A percentile compares a stretch with the other conserved stretches of the same genome.
Conservation (phyloP, 768 basidiomycete genomes). For the Tylopilus cervinicoccineus region DNA sequence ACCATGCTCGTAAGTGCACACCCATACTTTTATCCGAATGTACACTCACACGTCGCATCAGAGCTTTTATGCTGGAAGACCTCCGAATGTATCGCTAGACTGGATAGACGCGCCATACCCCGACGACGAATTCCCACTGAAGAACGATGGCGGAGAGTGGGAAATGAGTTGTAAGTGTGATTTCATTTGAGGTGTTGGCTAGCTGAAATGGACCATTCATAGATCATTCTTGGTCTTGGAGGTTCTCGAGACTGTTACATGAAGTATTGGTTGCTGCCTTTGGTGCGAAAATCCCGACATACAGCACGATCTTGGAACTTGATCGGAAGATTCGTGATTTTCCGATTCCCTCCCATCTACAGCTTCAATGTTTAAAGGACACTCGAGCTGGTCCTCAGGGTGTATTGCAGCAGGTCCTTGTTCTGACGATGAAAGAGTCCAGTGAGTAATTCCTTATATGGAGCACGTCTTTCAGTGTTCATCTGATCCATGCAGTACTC, state of each 20-base stretch:
- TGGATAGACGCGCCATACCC: constrained; percentile 59
- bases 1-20: constrained; percentile 49
- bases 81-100: constrained; percentile 47
- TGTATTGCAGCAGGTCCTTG: constrained; percentile 41
- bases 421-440: constrained; percentile 46
- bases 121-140: constrained; percentile 36
- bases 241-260: constrained; percentile 51
- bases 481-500: constrained; percentile 38
- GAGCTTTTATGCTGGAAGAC: constrained; percentile 62
- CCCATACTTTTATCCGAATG: background rate
- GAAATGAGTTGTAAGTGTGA: constrained; percentile 41
- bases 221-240: constrained; percentile 57
- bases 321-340: constrained; percentile 63
- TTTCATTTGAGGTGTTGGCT: background rate
- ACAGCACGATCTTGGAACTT: constrained; percentile 49
- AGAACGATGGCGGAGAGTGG: constrained; percentile 31
- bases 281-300: constrained; percentile 48
- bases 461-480: background rate
- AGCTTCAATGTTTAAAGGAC: constrained; percentile 29
- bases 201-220: background rate
- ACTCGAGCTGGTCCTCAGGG: constrained; percentile 14
- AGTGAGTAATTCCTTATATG: constrained; percentile 31
- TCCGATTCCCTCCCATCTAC: constrained; percentile 45
- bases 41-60: constrained; percentile 19
- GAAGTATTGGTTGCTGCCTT: constrained; percentile 48